Evolutionary conservation across 2,329 filamentous ascomycete genomes (phyloP).

Genomic region (Didymella lethalis): DNA sequence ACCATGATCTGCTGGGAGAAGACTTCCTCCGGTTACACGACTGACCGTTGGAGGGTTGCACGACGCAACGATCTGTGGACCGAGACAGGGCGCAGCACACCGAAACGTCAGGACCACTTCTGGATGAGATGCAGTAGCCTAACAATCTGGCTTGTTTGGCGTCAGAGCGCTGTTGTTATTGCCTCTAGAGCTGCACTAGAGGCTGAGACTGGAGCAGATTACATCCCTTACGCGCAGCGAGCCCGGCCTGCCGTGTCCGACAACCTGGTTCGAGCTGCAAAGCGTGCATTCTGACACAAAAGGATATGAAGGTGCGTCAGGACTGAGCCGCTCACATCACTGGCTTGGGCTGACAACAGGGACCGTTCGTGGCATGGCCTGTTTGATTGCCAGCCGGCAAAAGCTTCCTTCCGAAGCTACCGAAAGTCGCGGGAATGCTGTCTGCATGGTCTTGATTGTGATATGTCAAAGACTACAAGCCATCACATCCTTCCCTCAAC

Average conservation of each 20-base stretch:
- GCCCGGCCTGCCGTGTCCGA: slow-evolving; percentile 25
- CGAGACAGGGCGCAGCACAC: slow-evolving; percentile 18
- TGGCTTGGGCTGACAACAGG: slow-evolving; percentile 12
- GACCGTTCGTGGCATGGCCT: slow-evolving; percentile 6
- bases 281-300: slow-evolving; percentile 31
- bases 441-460: neutral
- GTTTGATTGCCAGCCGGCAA: neutral
- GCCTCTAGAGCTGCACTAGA: slow-evolving; percentile 16
- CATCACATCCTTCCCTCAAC: slow-evolving; percentile 9
- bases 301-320: slow-evolving; percentile 28
- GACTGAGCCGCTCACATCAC: slow-evolving; percentile 15
- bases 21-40: slow-evolving; percentile 19
- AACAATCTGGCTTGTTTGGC: slow-evolving; percentile 21
- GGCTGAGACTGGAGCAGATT: slow-evolving; percentile 13
- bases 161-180: slow-evolving; percentile 13
- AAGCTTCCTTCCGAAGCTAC: neutral
- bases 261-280: slow-evolving; percentile 31
- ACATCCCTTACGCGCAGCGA: slow-evolving; percentile 32
- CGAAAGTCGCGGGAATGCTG: neutral
- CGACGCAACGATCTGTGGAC: slow-evolving; percentile 18
- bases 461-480: neutral
- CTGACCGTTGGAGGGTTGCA: slow-evolving; percentile 26
- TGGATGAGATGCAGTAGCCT: slow-evolving; percentile 29
- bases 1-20: slow-evolving; percentile 13
- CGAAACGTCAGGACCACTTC: slow-evolving; percentile 30